Percentiles rank a stretch among this genome's conserved stretches.
phyloP scores from a whole-genome alignment of 108 stramenopile genomes.

The Fragilariopsis cylindrus region DNA sequence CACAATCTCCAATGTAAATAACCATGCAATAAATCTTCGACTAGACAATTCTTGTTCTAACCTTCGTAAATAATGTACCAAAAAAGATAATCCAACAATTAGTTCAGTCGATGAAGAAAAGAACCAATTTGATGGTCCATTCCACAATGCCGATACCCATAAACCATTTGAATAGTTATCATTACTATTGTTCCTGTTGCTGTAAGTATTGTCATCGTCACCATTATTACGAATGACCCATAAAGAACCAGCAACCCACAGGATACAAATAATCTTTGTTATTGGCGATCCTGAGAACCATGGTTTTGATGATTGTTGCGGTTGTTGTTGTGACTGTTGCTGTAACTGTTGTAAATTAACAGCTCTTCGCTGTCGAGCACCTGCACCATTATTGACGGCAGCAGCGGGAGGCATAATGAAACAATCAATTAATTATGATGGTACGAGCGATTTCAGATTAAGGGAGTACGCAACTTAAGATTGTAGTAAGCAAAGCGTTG shows the following conservation, averaged over 20 bases:
- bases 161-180: neutral
- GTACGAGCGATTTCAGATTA: no score
- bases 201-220: conserved; percentile 2
- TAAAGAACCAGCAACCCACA: conserved; percentile 40
- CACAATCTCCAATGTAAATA: conserved; percentile 40
- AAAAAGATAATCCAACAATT: conserved; percentile 49
- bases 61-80: conserved; percentile 48
- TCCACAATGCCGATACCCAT: conserved; percentile 6
- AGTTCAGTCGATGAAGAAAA: conserved; percentile 62
- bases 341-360: no score
- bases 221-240: conserved; percentile 18
- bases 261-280: conserved; percentile 49
- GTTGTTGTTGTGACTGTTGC: neutral
- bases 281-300: conserved; percentile 67
- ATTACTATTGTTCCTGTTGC: neutral
- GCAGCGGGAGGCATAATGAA: no score
- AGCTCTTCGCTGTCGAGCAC: neutral
- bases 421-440: no score
- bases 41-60: conserved; percentile 81
- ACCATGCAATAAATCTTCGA: conserved; percentile 50
- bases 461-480: no score
- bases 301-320: neutral
- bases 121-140: conserved; percentile 10
- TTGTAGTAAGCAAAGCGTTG: no score
- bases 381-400: neutral